These are phyloP conservation scores for Termitomyces eurrhizus DNA, from an alignment of 768 basidiomycete species.

Conservation along the genomic window DNA sequence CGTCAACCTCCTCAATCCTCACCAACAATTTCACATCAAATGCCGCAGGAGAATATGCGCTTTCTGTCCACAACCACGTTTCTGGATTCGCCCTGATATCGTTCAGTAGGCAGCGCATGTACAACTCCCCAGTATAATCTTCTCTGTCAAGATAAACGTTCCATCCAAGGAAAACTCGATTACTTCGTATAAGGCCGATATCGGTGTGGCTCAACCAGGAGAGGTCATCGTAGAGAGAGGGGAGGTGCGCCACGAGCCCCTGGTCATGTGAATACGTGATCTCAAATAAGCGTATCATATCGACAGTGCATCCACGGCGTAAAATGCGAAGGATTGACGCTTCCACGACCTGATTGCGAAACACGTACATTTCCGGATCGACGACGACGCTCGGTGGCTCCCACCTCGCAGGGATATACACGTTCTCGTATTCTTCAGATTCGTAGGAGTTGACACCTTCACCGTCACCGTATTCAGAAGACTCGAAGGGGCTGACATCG, in stretches of 20 bases:
- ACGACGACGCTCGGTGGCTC: constrained; percentile 47
- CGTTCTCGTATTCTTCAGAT: constrained; percentile 16
- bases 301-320: constrained; percentile 54
- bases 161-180: constrained; percentile 63
- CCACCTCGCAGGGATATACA: constrained; percentile 49
- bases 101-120: constrained; percentile 36
- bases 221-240: constrained; percentile 30
- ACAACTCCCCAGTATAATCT: constrained; percentile 42
- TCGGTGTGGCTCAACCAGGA: constrained; percentile 20
- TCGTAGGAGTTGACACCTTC: constrained; percentile 14
- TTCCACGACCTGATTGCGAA: constrained; percentile 22
- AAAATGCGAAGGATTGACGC: constrained; percentile 32
- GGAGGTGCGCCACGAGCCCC: constrained; percentile 47
- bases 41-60: constrained; percentile 18
- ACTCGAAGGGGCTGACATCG: too few relatives aligned
- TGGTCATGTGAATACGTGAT: constrained; percentile 52
- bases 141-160: constrained; percentile 49
- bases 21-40: constrained; percentile 33
- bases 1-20: constrained; percentile 24
- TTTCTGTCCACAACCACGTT: constrained; percentile 29
- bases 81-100: constrained; percentile 29
- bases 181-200: constrained; percentile 21
- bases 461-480: background rate
- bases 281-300: constrained; percentile 53
- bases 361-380: constrained; percentile 16